Evolutionary conservation across 768 basidiomycete genomes (phyloP), one percentile per base, ranked within the genome.

Genomic region (Kwoniella dendrophila): DNA sequence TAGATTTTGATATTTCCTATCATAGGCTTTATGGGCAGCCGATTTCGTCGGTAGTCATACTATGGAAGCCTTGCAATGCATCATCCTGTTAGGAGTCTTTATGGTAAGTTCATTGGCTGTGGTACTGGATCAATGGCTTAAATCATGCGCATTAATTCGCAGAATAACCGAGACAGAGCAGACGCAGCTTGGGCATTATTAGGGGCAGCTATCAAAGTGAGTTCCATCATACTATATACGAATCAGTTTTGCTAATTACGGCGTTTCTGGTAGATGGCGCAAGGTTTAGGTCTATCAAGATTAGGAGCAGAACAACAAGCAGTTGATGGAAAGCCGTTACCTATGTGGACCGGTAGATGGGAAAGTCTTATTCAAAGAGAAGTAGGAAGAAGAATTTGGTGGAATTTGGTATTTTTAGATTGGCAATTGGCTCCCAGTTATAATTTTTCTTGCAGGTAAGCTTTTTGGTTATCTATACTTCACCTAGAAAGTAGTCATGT

Each of bases 121-220:
- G 6, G 6, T 1, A 44, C n/a, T n/a, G n/a, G n/a, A n/a, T 11
- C 6, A 22, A 5, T 11, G 18, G 40, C 43, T 14, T 41, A 24
- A 3, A 24, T 10, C 20, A 22, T 32, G 33, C 33, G 36, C 47
- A 16, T 27, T 22, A 3, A 5, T 48, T 8, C 27, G 36, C 41
- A 79, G 79, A 80, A 76, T 62, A 80, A 79, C 59, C 71, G 74
- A 47, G 79, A 80, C 68, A 61, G 79, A 14, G 77, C 75, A 1
- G 78, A 79, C 59, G 76, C 77, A 3, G 76, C 78, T 40, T 79
- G 77, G 77, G 77, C 76, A 11, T 55, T 79, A n/a, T 68, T 80
- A 0, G 79, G 79, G 16, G 72, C 74, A 11, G 71, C 62, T 11
- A 78, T 80, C 73, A 80, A 80, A 65, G 76, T 76, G 22, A 56